phyloP scores from a whole-genome alignment of 2,329 filamentous ascomycete species.

The Claviceps africana region DNA sequence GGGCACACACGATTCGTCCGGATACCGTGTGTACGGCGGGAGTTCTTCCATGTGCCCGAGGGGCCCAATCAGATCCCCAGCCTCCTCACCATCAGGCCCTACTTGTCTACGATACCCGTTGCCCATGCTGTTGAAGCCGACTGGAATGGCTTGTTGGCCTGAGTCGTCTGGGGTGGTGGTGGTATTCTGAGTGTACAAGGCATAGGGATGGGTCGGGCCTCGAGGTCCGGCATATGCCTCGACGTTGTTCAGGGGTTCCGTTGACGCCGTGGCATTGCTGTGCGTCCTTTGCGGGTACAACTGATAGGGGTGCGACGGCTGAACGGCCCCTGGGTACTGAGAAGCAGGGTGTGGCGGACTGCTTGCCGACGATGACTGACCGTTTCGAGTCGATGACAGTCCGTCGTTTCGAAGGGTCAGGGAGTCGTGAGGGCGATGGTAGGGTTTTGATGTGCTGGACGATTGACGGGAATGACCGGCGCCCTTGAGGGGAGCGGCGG shows the following conservation, averaged over 20 bases:
- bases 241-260: constrained; percentile 26
- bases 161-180: constrained; percentile 38
- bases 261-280: constrained; percentile 60
- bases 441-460: constrained; percentile 43
- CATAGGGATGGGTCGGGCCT: constrained; percentile 72
- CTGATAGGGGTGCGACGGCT: constrained; percentile 71
- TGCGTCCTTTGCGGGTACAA: constrained; percentile 66
- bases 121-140: constrained; percentile 60
- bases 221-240: constrained; percentile 43
- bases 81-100: constrained; percentile 71
- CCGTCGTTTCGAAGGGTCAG: constrained; percentile 40
- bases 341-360: constrained; percentile 33
- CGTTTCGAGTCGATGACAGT: constrained; percentile 13
- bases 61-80: constrained; percentile 74
- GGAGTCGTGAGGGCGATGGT: constrained; percentile 30
- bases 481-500: constrained; percentile 13
- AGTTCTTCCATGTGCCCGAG: constrained; percentile 84
- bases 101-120: constrained; percentile 57
- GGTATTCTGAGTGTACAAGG: constrained; percentile 72
- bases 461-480: constrained; percentile 22
- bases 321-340: constrained; percentile 55
- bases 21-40: constrained; percentile 82
- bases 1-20: constrained; percentile 52
- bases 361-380: constrained; percentile 1
- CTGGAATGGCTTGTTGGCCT: constrained; percentile 35